Evolutionary conservation across 371 early-diverging fungal species (phyloP), one percentile per base, ranked within the genome.

Genomic region (Capniomyces stellatus): DNA sequence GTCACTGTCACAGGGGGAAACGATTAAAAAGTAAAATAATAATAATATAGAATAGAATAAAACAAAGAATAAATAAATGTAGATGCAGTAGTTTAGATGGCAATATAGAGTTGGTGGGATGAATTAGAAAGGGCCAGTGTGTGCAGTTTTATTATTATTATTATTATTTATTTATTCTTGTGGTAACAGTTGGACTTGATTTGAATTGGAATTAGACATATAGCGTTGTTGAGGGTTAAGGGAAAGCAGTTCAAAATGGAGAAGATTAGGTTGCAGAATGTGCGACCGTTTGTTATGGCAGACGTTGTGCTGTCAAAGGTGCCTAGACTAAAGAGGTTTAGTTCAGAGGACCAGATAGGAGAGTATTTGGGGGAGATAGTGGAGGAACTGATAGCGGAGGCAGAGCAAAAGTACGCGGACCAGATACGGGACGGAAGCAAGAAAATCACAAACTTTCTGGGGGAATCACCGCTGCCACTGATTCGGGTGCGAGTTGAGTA

Each of bases 1-100:
- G 0, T 83, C 89, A 54, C 65, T 99, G n/a, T 77, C 80, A 25
- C 77, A 82, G 54, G 95, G 91, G 6, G 99, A 99, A 65, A 73
- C 89, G 0, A 64, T 67, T 18, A 72, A 81, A 18, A 99, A 99
- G 73, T 48, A 82, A 79, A 30, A 69, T 61, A 27, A 59, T 58
- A 49, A 58, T 69, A 40, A 19, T n/a, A n/a, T n/a, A n/a, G n/a
- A n/a, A n/a, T n/a, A n/a, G n/a, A n/a, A n/a, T n/a, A n/a, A n/a
- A n/a, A n/a, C n/a, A n/a, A n/a, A n/a, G n/a, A n/a, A n/a, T n/a
- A n/a, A n/a, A n/a, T n/a, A n/a, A n/a, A n/a, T n/a, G n/a, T n/a
- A n/a, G n/a, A n/a, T n/a, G n/a, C n/a, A n/a, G n/a, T n/a, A n/a
- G n/a, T n/a, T n/a, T n/a, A n/a, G n/a, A n/a, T n/a, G n/a, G n/a